Evolutionary conservation across 148 eudicot species (phyloP).

Genomic region (Rhododendron griersonianum): DNA sequence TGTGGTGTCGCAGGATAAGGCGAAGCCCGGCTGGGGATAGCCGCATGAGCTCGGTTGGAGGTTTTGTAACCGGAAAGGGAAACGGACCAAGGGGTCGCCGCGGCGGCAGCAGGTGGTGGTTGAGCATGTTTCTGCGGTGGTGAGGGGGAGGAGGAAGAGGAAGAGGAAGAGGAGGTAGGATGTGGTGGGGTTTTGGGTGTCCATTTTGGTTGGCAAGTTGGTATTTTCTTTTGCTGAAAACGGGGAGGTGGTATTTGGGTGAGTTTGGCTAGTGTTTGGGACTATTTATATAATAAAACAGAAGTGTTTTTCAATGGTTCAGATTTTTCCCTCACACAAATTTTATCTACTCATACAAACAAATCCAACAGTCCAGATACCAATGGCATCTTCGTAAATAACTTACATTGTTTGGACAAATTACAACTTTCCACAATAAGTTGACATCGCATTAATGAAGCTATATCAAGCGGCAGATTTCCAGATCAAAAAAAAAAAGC

Average conservation of each 20-base stretch:
- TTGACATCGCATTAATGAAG: too few species aligned
- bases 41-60: constrained; percentile 35
- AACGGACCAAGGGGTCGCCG: constrained; percentile 31
- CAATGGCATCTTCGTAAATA: too few species aligned
- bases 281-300: not conserved
- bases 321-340: too few species aligned
- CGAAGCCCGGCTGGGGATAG: constrained; percentile 38
- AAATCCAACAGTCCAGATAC: too few species aligned
- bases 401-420: too few species aligned
- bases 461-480: too few species aligned
- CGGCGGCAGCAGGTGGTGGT: constrained; percentile 27
- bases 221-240: not conserved
- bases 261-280: not conserved
- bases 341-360: too few species aligned
- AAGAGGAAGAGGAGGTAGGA: not conserved
- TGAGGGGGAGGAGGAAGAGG: not conserved
- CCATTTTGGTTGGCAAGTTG: constrained; percentile 3
- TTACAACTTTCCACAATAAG: too few species aligned
- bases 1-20: constrained; percentile 28
- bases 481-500: too few species aligned
- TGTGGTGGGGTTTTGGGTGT: not conserved
- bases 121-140: constrained; percentile 22
- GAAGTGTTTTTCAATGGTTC: too few species aligned
- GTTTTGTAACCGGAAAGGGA: constrained; percentile 36
- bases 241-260: not conserved